Percentiles rank a stretch among this genome's conserved stretches.
Conservation (phyloP, 345 rosid species). For the Geranium brycei region DNA sequence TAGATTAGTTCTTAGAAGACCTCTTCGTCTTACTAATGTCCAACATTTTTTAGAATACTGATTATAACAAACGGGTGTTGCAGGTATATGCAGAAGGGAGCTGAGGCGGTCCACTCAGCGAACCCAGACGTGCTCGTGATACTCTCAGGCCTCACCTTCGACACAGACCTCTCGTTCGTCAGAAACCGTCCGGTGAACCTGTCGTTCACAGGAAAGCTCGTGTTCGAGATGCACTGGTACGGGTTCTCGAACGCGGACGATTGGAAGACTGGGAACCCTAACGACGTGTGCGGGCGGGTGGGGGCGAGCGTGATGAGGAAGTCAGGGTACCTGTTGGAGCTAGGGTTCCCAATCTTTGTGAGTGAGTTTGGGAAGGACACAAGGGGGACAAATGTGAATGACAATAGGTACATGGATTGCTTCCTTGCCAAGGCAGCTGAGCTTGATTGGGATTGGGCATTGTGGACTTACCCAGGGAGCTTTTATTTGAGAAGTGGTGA, state of each 20-base stretch:
- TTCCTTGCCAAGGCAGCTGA: slow-evolving; percentile 27
- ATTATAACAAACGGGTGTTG: no score
- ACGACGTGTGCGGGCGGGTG: slow-evolving; percentile 24
- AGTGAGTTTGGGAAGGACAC: slow-evolving; percentile 31
- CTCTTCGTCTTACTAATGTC: no score
- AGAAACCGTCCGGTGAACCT: slow-evolving; percentile 14
- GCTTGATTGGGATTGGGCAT: slow-evolving; percentile 29
- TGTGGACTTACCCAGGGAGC: slow-evolving; percentile 32
- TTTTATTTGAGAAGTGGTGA: slow-evolving; percentile 28
- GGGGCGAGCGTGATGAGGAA: neutral
- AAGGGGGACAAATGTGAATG: slow-evolving; percentile 20
- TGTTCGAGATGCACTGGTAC: slow-evolving; percentile 33
- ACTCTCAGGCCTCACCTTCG: slow-evolving; percentile 26
- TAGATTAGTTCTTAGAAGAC: no score
- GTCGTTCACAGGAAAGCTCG: slow-evolving; percentile 21
- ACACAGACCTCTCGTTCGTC: slow-evolving; percentile 25
- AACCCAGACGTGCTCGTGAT: slow-evolving; percentile 33
- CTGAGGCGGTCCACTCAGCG: slow-evolving; percentile 30
- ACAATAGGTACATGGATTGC: slow-evolving; percentile 27
- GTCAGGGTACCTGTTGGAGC: neutral
- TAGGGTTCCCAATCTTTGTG: slow-evolving; percentile 21
- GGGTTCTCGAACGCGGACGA: slow-evolving; percentile 18
- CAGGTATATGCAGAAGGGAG: slow-evolving; percentile 20
- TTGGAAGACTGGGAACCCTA: slow-evolving; percentile 19
- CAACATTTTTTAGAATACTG: no score